These are phyloP conservation scores for Ilyonectria sp. DNA, from an alignment of 2,329 filamentous ascomycete genomes.

Conservation along the genomic window DNA sequence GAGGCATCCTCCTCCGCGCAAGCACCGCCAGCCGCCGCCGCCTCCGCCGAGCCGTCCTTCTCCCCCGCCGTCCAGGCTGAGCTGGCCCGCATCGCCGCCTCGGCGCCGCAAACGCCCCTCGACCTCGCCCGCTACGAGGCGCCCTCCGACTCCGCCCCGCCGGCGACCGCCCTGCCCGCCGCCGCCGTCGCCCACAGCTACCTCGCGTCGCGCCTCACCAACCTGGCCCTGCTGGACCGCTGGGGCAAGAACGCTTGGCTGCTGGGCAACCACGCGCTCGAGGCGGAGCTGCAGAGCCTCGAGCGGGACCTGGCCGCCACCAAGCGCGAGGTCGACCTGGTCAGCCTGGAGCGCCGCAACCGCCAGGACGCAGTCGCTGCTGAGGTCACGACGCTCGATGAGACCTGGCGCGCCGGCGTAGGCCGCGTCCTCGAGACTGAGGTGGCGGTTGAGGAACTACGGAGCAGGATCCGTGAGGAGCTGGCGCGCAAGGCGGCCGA, in stretches of 20 bases:
- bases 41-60: constrained; percentile 69
- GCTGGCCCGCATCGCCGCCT: constrained; percentile 73
- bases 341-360: constrained; percentile 79
- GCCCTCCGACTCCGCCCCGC: constrained; percentile 55
- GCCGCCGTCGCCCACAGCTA: constrained; percentile 68
- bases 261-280: constrained; percentile 84
- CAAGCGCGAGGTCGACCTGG: constrained; percentile 78
- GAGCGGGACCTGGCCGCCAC: constrained; percentile 82
- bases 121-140: constrained; percentile 89
- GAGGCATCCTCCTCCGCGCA: constrained; percentile 69
- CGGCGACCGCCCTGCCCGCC: constrained; percentile 75
- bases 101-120: constrained; percentile 63
- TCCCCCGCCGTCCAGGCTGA: constrained; percentile 78
- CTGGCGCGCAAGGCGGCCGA: constrained; percentile 58
- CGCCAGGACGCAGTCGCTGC: constrained; percentile 80
- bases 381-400: constrained; percentile 82
- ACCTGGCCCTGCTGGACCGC: constrained; percentile 81
- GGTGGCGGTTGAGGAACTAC: constrained; percentile 82
- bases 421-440: constrained; percentile 88
- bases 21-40: constrained; percentile 69
- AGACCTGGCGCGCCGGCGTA: constrained; percentile 84
- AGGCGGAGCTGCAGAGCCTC: constrained; percentile 74
- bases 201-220: constrained; percentile 64
- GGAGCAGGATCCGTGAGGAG: constrained; percentile 76
- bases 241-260: constrained; percentile 95